Conservation (phyloP, 2,329 filamentous ascomycete genomes). For the Phymatotrichopsis omnivora region DNA sequence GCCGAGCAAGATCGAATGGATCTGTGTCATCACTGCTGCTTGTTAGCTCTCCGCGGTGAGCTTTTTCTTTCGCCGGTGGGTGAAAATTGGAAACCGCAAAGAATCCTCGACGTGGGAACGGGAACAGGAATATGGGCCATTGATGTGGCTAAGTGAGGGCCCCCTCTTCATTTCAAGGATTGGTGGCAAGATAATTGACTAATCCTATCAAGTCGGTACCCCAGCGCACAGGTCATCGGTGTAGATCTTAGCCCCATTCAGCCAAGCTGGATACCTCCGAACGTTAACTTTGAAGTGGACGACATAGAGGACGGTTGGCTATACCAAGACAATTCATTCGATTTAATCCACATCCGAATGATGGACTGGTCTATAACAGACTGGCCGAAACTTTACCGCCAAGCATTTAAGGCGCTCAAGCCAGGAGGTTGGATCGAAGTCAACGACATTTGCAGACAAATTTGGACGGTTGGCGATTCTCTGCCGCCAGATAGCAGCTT, state of each 20-base stretch:
- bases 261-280: conserved; percentile 33
- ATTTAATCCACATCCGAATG: conserved; percentile 29
- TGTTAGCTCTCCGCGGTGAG: conserved; percentile 3
- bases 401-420: no score
- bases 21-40: conserved; percentile 17
- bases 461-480: no score
- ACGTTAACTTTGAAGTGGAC: conserved; percentile 34
- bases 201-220: conserved; percentile 13
- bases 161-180: not conserved
- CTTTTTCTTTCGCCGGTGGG: conserved; percentile 26
- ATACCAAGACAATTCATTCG: conserved; percentile 24
- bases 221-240: conserved; percentile 28
- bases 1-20: conserved; percentile 17
- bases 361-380: conserved; percentile 25
- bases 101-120: conserved; percentile 48
- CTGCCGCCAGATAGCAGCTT: no score
- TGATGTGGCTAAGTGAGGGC: conserved; percentile 33
- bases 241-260: conserved; percentile 39
- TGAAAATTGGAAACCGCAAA: conserved; percentile 40
- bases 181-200: not conserved
- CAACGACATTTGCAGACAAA: no score
- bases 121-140: conserved; percentile 52
- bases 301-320: conserved; percentile 33
- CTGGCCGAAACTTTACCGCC: conserved; percentile 24
- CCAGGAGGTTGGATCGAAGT: no score